Evolutionary conservation across 2,329 filamentous ascomycete genomes (phyloP).

Genomic region (Dryadomyces sulphureus): DNA sequence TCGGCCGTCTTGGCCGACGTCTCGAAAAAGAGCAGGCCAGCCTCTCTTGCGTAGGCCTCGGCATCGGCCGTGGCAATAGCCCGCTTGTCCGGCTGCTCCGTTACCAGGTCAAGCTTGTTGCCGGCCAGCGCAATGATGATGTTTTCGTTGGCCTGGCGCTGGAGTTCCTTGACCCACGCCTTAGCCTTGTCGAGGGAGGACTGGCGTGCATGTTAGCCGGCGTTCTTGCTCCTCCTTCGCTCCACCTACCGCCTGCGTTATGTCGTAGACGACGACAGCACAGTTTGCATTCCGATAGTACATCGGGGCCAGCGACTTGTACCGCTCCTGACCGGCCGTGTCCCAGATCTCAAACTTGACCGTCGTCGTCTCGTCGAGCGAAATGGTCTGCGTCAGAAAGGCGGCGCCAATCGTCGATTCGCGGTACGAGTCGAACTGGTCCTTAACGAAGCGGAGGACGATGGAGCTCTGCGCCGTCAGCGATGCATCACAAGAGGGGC

Average conservation of each 20-base stretch:
- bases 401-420: constrained; percentile 97
- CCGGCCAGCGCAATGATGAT: constrained; percentile 97
- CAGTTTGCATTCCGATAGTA: constrained; percentile 99
- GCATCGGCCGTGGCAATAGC: constrained; percentile 81
- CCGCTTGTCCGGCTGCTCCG: constrained; percentile 87
- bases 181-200: constrained; percentile 97
- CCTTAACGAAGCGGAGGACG: constrained; percentile 97
- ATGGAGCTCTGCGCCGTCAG: constrained; percentile 62
- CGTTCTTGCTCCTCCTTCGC: no score
- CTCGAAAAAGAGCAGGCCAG: constrained; percentile 92
- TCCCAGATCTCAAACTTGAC: constrained; percentile 99
- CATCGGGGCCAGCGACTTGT: constrained; percentile 98
- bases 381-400: constrained; percentile 97
- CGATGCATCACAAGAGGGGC: constrained; percentile 11
- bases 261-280: constrained; percentile 97
- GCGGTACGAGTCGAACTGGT: constrained; percentile 96
- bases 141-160: constrained; percentile 98
- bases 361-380: constrained; percentile 92
- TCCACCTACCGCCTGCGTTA: constrained; percentile 98
- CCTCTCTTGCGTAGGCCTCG: constrained; percentile 87
- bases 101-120: constrained; percentile 95
- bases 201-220: constrained; percentile 37
- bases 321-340: constrained; percentile 94
- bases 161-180: constrained; percentile 97
- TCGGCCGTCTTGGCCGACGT: constrained; percentile 95